Percentiles rank a stretch among this genome's conserved stretches.
phyloP scores from a whole-genome alignment of 768 basidiomycete species.

The Phylloporus rhodoxanthus region DNA sequence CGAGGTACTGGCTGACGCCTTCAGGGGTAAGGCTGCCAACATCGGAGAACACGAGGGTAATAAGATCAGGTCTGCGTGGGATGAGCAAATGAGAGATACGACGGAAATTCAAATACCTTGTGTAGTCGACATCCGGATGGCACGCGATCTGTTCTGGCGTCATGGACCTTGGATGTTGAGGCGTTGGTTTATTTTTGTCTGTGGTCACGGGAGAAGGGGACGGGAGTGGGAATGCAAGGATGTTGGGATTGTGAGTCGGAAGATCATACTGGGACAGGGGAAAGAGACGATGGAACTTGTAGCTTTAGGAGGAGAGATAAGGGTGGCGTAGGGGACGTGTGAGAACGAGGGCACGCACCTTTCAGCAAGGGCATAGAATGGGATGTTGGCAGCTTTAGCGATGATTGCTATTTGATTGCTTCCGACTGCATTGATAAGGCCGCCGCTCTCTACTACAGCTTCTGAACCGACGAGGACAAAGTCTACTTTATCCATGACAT shows the following conservation, averaged over 20 bases:
- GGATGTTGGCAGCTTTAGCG: constrained; percentile 89
- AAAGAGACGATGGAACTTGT: constrained; percentile 96
- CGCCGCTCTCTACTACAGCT: constrained; percentile 96
- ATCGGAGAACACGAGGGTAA: constrained; percentile 91
- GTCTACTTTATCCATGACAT: constrained; percentile 94
- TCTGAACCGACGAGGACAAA: constrained; percentile 96
- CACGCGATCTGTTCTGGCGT: constrained; percentile 75
- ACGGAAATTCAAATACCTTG: constrained; percentile 49
- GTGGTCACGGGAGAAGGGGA: constrained; percentile 8
- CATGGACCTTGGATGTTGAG: constrained; percentile 38
- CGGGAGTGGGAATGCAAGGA: constrained; percentile 61
- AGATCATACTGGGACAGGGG: constrained; percentile 89
- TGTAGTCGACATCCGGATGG: constrained; percentile 91
- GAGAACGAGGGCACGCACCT: constrained; percentile 45
- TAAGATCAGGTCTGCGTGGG: constrained; percentile 72
- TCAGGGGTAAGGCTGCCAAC: constrained; percentile 90
- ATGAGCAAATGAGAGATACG: constrained; percentile 19
- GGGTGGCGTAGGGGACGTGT: constrained; percentile 17
- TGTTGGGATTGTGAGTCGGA: constrained; percentile 70
- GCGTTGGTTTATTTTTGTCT: constrained; percentile 1
- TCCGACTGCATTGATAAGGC: constrained; percentile 86
- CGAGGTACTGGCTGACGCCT: constrained; percentile 91
- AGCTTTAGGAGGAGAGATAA: constrained; percentile 44
- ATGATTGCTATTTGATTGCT: constrained; percentile 97
- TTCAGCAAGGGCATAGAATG: constrained; percentile 93